phyloP scores from a whole-genome alignment of 2,329 filamentous ascomycete species.

The Fusarium clavum region DNA sequence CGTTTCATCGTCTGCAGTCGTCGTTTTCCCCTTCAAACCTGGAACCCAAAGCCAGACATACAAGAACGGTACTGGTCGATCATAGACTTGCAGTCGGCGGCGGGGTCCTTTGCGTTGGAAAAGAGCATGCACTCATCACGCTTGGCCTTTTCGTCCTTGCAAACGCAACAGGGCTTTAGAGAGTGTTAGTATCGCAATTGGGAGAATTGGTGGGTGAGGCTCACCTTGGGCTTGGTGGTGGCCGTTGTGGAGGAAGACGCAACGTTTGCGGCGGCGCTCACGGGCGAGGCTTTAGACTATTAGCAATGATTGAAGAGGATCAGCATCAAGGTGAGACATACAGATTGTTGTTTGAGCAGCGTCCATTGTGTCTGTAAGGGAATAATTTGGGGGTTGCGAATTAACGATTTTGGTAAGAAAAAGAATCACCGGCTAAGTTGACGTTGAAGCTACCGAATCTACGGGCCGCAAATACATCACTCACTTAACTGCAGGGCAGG shows the following conservation, averaged over 20 bases:
- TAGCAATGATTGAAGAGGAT: conserved; percentile 2
- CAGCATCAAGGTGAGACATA: conserved; percentile 25
- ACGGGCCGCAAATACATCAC: conserved; percentile 9
- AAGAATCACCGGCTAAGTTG: conserved; percentile 22
- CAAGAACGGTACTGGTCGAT: conserved; percentile 90
- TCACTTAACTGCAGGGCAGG: background rate
- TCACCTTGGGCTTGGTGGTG: conserved; percentile 60
- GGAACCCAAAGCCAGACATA: conserved; percentile 94
- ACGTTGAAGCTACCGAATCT: conserved; percentile 16
- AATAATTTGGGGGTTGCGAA: conserved; percentile 28
- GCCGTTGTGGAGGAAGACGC: conserved; percentile 44
- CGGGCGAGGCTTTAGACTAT: conserved; percentile 34
- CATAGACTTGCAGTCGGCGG: conserved; percentile 83
- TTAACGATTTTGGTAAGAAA: conserved; percentile 28
- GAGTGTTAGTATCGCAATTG: conserved; percentile 24
- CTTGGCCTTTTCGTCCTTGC: conserved; percentile 91
- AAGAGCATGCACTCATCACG: conserved; percentile 99
- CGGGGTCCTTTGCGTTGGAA: conserved; percentile 83
- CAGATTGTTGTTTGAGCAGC: conserved; percentile 45
- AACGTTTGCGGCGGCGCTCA: conserved; percentile 45
- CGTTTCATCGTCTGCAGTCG: conserved; percentile 1
- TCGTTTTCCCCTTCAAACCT: conserved; percentile 58
- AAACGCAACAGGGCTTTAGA: conserved; percentile 93
- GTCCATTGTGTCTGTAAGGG: conserved; percentile 47
- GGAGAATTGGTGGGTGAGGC: conserved; percentile 20